Base-by-base conservation (phyloP, 2,329 filamentous ascomycete species). In the Xylariales sp. region DNA sequence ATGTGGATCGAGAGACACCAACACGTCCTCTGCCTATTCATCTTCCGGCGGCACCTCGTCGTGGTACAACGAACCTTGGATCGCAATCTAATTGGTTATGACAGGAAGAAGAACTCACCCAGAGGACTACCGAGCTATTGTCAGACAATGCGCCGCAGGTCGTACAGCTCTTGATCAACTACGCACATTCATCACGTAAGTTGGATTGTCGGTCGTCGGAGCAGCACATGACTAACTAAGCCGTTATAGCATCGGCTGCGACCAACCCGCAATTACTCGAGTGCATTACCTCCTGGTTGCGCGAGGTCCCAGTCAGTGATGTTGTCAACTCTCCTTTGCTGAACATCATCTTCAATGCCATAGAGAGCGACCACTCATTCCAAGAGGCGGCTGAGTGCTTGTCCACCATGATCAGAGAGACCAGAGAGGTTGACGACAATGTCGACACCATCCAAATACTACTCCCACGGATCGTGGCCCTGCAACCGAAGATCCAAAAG, bases 221-320 rank as follows among this genome's bases (percentile, higher is more conserved):
- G n/a, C n/a, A n/a, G n/a, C n/a, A n/a, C n/a, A n/a, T n/a, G n/a
- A n/a, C n/a, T n/a, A n/a, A n/a, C n/a, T n/a, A n/a, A n/a, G n/a
- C n/a, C n/a, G n/a, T 16, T 45, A 51, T 55, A 89, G 88, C 76
- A 38, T 70, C 80, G 35, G 89, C 91, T 18, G 78, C 88, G 7
- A 84, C 83, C 48, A 95, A 96, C 57, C 90, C 91, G 3, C 86
- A 90, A 56, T 76, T 98, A 35, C 82, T 97, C 61, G 88, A 96
- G 56, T 97, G 93, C 61, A 89, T 97, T 53, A 94, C 89, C 22
- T 96, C 93, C 3, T 98, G 93, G 93, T 77, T 97, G 51, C 81
- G 89, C 53, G 93, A 98, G 66, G 88, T 98, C 5, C 88, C 91
- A 1, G 78, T 95, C 35, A 76, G 75, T 49, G 83, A 86, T 47